A percentile compares a stretch with the other conserved stretches of the same genome.
These are phyloP conservation scores for Nannochloropsis gaditana DNA, from an alignment of 108 stramenopile species.

Conservation along the genomic window DNA sequence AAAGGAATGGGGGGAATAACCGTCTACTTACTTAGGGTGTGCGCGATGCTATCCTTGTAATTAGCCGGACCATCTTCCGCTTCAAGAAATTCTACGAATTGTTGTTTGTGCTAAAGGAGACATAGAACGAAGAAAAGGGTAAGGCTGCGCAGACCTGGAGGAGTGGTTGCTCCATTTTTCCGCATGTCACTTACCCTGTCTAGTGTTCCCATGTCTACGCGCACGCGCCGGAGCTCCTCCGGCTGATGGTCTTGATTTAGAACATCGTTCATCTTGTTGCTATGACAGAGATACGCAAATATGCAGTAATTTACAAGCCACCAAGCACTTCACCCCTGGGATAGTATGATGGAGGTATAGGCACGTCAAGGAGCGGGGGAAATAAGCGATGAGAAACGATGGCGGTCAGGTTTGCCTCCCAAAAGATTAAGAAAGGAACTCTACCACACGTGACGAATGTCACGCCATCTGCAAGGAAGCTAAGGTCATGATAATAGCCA, in stretches of 20 bases:
- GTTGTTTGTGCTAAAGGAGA: conserved; percentile 24
- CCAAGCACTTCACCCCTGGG: background rate
- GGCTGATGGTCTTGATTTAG: conserved; percentile 3
- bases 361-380: too few relatives aligned
- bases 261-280: background rate
- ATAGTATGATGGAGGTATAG: too few relatives aligned
- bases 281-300: background rate
- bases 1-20: background rate
- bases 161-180: background rate
- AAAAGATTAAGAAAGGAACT: too few relatives aligned
- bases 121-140: background rate
- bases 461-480: too few relatives aligned
- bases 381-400: too few relatives aligned
- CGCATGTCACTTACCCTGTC: background rate
- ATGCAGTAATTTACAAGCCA: conserved; percentile 12
- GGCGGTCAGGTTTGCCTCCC: too few relatives aligned
- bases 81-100: conserved; percentile 28
- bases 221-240: conserved; percentile 16
- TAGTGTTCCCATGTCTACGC: background rate
- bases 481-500: too few relatives aligned
- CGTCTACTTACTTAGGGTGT: conserved; percentile 18
- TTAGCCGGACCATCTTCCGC: conserved; percentile 28
- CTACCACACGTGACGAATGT: too few relatives aligned
- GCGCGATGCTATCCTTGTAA: conserved; percentile 26
- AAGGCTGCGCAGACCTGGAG: background rate